Evolutionary conservation across 1,139 yeast species (phyloP), one percentile per base, ranked within the genome.

Genomic region (Geotrichum macrosporum): DNA sequence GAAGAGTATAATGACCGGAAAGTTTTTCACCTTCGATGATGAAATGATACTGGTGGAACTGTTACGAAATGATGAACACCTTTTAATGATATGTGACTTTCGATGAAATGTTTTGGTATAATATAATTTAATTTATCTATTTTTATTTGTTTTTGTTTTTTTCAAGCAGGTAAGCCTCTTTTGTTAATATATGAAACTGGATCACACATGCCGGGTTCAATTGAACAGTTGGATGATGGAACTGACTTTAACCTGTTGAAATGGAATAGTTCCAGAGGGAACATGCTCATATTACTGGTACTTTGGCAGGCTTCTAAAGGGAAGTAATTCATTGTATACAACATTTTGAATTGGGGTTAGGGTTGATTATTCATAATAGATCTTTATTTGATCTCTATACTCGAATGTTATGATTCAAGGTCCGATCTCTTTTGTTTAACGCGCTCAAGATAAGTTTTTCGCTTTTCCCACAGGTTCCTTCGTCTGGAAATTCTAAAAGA

Each of bases 11-110:
- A 33, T 32, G 29, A 44, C 50, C 9, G 52, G 52, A 4, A 36
- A 39, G 18, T 50, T 50, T 34, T 44, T 50, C 27, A 44, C 39
- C 19, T 50, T 50, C 44, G 52, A 50, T 24, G 50, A 50, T 26
- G 52, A 50, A 36, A 46, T 46, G 50, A 41, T 50, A 27, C 26
- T 50, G 38, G 38, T 47, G 22, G 50, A 50, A 35, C 35, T 30
- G 38, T 31, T 39, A 24, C 39, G 35, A 10, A 37, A 44, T 26
- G 42, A 43, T 15, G 35, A 39, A 32, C 36, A 37, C 31, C 32
- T 32, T 18, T 27, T 50, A 35, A 43, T 44, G 48, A 44, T 50
- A 16, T 50, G 44, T 37, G 52, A 50, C 38, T 50, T 50, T 26
- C 40, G 46, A 22, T 50, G 43, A 41, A 19, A 3, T 29, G n/a